Evolutionary conservation across 2,329 filamentous ascomycete genomes (phyloP), one percentile per base, ranked within the genome.

Genomic region (Cladosporium oxysporum): DNA sequence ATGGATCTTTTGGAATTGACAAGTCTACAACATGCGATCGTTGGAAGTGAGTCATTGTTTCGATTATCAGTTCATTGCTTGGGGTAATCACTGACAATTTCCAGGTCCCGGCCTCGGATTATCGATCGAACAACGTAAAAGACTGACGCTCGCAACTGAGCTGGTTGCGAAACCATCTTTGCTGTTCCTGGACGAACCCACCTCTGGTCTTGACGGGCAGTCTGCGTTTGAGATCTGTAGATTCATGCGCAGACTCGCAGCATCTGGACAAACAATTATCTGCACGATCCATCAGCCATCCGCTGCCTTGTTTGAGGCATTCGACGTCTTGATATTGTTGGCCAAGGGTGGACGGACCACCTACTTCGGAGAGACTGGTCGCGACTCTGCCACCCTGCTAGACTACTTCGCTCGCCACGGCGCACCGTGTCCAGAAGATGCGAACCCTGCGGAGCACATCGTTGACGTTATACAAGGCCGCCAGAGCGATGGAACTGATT

Each of bases 251-350:
- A 90, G 90, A 74, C 81, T 91, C 0, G 88, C 88, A 7, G 84
- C 87, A 58, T 84, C 83, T 2, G 89, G 89, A 0, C 89, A 91
- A 69, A 87, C 89, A 3, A 85, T 91, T 1, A 78, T 91, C 0
- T 87, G 87, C 67, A 91, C 89, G 0, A 91, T 91, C 44, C 89
- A 91, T 70, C 89, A 91, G 74, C 89, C 89, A 0, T 89, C 87
- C 1, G 86, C 87, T 0, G 84, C 87, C 7, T 79, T 91, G 0
- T 90, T 91, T 63, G 83, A 87, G 12, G 82, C 88, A 37, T 91
- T 91, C 66, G 89, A 91, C 69, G 84, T 83, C 0, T 82, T 91
- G 0, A 79, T 91, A 0, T 79, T 91, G 0, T 83, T 91, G 0
- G 84, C 87, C 21, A 84, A 80, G 68, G 89, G 88, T 3, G 89